Percentiles rank a stretch among this genome's conserved stretches.
These are phyloP conservation scores for Alternaria arborescens DNA, from an alignment of 2,329 filamentous ascomycete genomes.

Conservation along the genomic window DNA sequence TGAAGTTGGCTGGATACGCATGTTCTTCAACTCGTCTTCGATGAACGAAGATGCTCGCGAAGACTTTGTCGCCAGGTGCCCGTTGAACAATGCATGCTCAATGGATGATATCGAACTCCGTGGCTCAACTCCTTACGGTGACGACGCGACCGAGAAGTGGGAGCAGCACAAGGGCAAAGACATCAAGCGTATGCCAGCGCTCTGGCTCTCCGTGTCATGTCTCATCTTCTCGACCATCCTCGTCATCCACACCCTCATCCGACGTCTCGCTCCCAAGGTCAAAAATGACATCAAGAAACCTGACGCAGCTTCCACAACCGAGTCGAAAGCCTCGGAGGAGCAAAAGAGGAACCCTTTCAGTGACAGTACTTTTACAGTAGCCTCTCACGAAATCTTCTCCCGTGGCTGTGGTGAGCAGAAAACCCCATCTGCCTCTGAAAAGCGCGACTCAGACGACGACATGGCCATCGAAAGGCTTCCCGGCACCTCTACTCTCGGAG, in stretches of 20 bases:
- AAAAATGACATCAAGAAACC: slow-evolving; percentile 8
- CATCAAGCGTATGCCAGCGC: slow-evolving; percentile 40
- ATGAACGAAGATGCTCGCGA: slow-evolving; percentile 35
- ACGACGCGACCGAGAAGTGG: slow-evolving; percentile 39
- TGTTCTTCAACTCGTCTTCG: slow-evolving; percentile 61
- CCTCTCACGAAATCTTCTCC: slow-evolving; percentile 3
- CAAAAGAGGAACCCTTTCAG: slow-evolving; percentile 16
- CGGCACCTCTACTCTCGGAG: slow-evolving; percentile 29
- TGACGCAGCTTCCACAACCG: neutral
- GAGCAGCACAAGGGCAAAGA: slow-evolving; percentile 37
- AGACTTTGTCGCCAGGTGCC: slow-evolving; percentile 14
- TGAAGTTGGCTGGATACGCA: slow-evolving; percentile 57
- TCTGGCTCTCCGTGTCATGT: slow-evolving; percentile 45
- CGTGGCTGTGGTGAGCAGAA: slow-evolving; percentile 2
- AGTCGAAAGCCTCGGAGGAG: slow-evolving; percentile 1
- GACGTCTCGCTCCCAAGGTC: slow-evolving; percentile 26
- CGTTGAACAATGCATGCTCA: slow-evolving; percentile 40
- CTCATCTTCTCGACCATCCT: slow-evolving; percentile 41
- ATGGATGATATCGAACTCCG: slow-evolving; percentile 49
- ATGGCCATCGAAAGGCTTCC: slow-evolving; percentile 33
- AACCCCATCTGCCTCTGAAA: slow-evolving; percentile 11
- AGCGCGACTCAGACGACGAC: slow-evolving; percentile 31
- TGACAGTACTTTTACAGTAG: slow-evolving; percentile 3
- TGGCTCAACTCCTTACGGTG: slow-evolving; percentile 38
- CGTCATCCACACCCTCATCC: slow-evolving; percentile 42